Evolutionary conservation across 768 basidiomycete genomes (phyloP), one percentile per base, ranked within the genome.

Genomic region (Tephrocybe sp.): DNA sequence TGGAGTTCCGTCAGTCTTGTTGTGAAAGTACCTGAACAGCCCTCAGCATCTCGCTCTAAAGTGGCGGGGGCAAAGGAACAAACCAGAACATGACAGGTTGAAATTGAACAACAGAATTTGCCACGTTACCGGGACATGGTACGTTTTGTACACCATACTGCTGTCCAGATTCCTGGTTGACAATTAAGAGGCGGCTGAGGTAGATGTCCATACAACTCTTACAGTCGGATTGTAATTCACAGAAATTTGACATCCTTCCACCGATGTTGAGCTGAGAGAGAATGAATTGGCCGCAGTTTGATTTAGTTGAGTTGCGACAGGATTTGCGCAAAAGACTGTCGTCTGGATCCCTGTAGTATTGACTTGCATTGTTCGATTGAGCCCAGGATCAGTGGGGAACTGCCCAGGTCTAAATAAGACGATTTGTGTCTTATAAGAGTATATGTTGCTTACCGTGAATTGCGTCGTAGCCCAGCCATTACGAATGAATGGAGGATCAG

Each of bases 71-170:
- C n/a, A 26, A 41, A 18, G 32, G 43, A 25, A 44, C 66, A 11
- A 64, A 86, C 85, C 85, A 88, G 58, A 87, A 88, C 68, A 87
- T 75, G 37, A 87, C 82, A 7, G 86, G 83, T 30, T 73, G 76
- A 25, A 75, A 66, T 32, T 69, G 57, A 25, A 74, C 51, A 28
- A 67, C 58, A 4, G 55, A 51, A 28, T 43, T 58, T 51, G 51
- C 70, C 64, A 58, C 69, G 66, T 45, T 68, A 55, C 56, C 60
- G n/a, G 61, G 61, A 47, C 72, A 75, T 8, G 71, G 56, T 1
- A 74, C 71, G 17, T 61, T 56, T 17, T 66, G 44, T 3, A 81
- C 83, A 38, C 76, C 78, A 57, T 78, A 85, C 60, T 84, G 84
- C 48, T 71, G 62, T 1, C 62, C 59, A 4, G 79, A 66, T 30